A percentile compares a stretch with the other conserved stretches of the same genome.
Conservation (phyloP, 2,329 filamentous ascomycete genomes). For the Thelonectria olida region DNA sequence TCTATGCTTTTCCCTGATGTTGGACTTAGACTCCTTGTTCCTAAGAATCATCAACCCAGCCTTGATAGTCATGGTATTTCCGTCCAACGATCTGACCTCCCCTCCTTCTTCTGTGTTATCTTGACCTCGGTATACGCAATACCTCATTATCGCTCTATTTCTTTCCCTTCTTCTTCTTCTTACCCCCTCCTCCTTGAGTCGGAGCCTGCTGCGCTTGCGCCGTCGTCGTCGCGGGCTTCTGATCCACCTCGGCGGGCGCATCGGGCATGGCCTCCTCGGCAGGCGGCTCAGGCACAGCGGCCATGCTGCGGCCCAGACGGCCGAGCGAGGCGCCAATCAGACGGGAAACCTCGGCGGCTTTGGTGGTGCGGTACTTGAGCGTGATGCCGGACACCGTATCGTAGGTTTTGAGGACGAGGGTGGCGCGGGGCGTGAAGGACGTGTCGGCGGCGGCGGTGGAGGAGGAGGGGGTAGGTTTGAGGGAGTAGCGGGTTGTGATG, state of each 20-base stretch:
- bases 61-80: background rate
- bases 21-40: background rate
- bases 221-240: constrained; percentile 40
- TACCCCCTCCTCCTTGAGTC: constrained; percentile 52
- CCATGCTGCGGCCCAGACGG: constrained; percentile 75
- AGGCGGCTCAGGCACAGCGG: constrained; percentile 58
- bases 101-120: background rate
- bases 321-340: constrained; percentile 79
- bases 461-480: constrained; percentile 56
- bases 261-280: constrained; percentile 56
- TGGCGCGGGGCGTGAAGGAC: constrained; percentile 67
- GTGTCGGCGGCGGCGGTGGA: constrained; percentile 38
- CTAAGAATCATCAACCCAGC: background rate
- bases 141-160: constrained; percentile 40
- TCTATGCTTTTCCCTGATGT: background rate
- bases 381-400: constrained; percentile 83
- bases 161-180: constrained; percentile 64
- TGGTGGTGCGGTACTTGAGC: constrained; percentile 91
- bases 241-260: constrained; percentile 44
- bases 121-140: no score
- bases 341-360: constrained; percentile 88
- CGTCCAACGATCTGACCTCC: background rate
- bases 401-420: constrained; percentile 87
- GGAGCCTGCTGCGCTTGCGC: constrained; percentile 32
- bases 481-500: constrained; percentile 92